phyloP scores from a whole-genome alignment of 2,329 filamentous ascomycete species.

The Paraphoma chrysanthemicola region DNA sequence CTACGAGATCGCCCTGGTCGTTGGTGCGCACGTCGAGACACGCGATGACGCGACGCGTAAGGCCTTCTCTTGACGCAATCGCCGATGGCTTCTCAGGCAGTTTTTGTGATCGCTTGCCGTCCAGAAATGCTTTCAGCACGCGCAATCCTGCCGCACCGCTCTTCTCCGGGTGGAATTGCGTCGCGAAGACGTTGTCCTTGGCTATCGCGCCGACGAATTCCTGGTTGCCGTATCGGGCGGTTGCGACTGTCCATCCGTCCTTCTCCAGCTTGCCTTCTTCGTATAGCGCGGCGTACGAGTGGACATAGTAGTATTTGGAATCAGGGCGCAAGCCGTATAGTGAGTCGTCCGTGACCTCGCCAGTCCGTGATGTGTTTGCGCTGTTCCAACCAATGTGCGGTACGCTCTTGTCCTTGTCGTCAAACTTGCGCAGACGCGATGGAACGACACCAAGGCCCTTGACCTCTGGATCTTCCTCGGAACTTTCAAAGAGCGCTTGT shows the following conservation, averaged over 20 bases:
- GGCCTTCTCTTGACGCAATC: conserved; percentile 62
- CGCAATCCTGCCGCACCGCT: conserved; percentile 87
- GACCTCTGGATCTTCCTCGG: conserved; percentile 75
- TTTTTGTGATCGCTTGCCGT: conserved; percentile 67
- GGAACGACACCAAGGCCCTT: conserved; percentile 79
- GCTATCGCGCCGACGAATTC: conserved; percentile 91
- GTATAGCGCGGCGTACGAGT: conserved; percentile 89
- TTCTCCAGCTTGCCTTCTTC: conserved; percentile 74
- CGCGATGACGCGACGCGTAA: conserved; percentile 93
- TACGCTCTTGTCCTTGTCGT: conserved; percentile 82
- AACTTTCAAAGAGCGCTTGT: conserved; percentile 88
- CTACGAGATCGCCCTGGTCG: conserved; percentile 91
- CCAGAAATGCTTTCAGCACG: conserved; percentile 83
- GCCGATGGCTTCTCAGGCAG: conserved; percentile 53
- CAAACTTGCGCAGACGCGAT: conserved; percentile 75
- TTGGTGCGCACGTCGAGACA: conserved; percentile 96
- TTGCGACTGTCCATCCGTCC: conserved; percentile 91
- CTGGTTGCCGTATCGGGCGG: conserved; percentile 84
- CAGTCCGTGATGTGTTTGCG: conserved; percentile 67
- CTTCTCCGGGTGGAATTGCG: conserved; percentile 98
- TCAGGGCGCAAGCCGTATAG: conserved; percentile 80
- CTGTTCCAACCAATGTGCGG: conserved; percentile 99
- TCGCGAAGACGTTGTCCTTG: conserved; percentile 83
- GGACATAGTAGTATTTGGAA: conserved; percentile 99
- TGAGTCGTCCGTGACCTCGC: conserved; percentile 54